phyloP scores from a whole-genome alignment of 176 grass and related monocot genomes.

The Phoenix roebelenii region DNA sequence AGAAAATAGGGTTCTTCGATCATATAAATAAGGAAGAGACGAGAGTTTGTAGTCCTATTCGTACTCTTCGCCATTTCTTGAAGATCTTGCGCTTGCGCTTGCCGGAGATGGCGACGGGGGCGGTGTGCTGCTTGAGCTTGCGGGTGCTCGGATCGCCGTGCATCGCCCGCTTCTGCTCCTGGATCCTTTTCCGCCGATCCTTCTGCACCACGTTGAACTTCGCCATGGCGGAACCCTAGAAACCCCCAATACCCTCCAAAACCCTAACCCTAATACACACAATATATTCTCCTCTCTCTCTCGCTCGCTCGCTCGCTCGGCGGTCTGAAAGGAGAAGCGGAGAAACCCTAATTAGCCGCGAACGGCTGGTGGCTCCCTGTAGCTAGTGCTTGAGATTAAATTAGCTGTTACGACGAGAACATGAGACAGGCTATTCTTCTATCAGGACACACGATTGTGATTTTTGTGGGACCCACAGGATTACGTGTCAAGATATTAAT shows the following conservation, averaged over 20 bases:
- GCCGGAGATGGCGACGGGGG: conserved; percentile 29
- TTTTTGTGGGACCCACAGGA: too few relatives aligned
- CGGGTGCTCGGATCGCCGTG: conserved; percentile 27
- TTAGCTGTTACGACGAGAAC: too few relatives aligned
- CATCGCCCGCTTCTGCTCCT: conserved; percentile 28
- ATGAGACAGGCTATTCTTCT: too few relatives aligned
- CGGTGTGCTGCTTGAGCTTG: conserved; percentile 32
- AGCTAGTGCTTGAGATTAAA: too few relatives aligned
- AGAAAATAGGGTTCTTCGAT: neutral
- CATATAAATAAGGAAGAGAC: too few relatives aligned
- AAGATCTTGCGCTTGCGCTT: conserved; percentile 37
- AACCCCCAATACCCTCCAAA: neutral
- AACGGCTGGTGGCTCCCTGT: too few relatives aligned
- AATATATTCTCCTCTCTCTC: neutral
- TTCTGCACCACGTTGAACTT: conserved; percentile 28
- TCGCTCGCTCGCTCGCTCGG: too few relatives aligned
- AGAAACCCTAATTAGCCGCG: too few relatives aligned
- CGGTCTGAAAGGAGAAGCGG: too few relatives aligned
- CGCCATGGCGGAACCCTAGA: conserved; percentile 23
- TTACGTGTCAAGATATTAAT: too few relatives aligned
- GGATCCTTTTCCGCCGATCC: conserved; percentile 19
- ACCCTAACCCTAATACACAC: conserved; percentile 9
- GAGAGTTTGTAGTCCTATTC: neutral
- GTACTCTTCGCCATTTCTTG: conserved; percentile 34
- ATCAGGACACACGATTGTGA: too few relatives aligned